Evolutionary conservation across 345 rosid species (phyloP).

Genomic region (Hirschfeldia incana): DNA sequence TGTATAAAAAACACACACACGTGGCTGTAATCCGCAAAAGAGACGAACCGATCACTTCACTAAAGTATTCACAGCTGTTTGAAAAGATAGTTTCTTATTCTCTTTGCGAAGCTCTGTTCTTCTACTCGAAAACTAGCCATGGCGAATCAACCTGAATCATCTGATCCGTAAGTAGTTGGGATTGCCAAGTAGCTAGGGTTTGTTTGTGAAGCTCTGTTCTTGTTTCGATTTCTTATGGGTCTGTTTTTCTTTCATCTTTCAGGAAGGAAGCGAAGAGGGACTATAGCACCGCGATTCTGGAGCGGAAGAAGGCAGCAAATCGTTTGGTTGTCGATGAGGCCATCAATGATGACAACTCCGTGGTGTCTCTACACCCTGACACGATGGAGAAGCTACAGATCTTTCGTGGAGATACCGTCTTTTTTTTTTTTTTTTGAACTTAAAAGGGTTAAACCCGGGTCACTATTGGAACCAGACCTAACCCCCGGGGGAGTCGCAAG

Average conservation of each 20-base stretch:
- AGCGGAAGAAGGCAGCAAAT: constrained; percentile 67
- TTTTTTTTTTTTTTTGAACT: no score
- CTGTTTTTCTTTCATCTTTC: neutral
- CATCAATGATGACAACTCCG: constrained; percentile 72
- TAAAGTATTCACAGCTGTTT: neutral
- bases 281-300: constrained; percentile 71
- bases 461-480: no score
- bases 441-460: no score
- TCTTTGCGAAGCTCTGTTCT: no score
- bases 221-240: neutral
- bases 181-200: no score
- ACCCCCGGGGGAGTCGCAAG: no score
- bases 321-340: constrained; percentile 73
- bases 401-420: constrained; percentile 72
- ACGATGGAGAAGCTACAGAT: constrained; percentile 82
- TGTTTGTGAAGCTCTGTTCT: neutral
- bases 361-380: constrained; percentile 60
- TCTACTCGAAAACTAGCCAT: no score
- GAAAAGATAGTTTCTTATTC: neutral
- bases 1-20: constrained; percentile 12
- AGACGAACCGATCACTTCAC: no score
- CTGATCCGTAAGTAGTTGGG: no score
- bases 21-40: no score
- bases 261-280: constrained; percentile 65
- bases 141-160: no score